These are phyloP conservation scores for Lithohypha guttulata DNA, from an alignment of 2,329 filamentous ascomycete species.

Conservation along the genomic window DNA sequence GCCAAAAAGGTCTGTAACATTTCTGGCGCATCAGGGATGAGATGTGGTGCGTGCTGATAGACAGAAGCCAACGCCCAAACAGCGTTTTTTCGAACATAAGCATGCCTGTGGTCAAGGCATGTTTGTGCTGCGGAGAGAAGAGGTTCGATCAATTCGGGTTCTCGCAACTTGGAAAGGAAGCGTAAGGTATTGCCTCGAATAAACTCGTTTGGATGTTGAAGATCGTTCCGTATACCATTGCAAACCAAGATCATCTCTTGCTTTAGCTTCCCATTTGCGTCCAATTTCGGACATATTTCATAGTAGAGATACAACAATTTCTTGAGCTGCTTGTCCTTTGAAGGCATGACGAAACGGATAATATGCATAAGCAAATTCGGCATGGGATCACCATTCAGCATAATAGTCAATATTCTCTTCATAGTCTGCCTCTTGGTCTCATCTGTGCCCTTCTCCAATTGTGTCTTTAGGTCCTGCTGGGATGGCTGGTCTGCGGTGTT, in stretches of 20 bases:
- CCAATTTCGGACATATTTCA: slow-evolving; percentile 83
- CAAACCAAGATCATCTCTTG: slow-evolving; percentile 99
- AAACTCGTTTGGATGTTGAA: slow-evolving; percentile 97
- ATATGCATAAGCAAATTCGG: slow-evolving; percentile 96
- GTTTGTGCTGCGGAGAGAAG: slow-evolving; percentile 82
- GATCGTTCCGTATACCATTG: slow-evolving; percentile 94
- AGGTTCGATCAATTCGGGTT: slow-evolving; percentile 91
- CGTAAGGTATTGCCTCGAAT: slow-evolving; percentile 95
- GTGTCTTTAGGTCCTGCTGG: slow-evolving; percentile 80
- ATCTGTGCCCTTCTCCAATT: slow-evolving; percentile 88
- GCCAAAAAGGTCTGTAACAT: slow-evolving; percentile 83
- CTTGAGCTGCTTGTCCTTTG: slow-evolving; percentile 90
- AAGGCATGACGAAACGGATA: slow-evolving; percentile 99
- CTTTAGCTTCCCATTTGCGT: slow-evolving; percentile 85
- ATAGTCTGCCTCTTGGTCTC: slow-evolving; percentile 90
- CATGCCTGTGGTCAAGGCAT: slow-evolving; percentile 91
- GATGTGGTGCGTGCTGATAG: slow-evolving; percentile 74
- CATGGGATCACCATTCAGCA: slow-evolving; percentile 97
- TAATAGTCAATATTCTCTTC: slow-evolving; percentile 83
- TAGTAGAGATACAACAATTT: slow-evolving; percentile 99
- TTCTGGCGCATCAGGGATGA: slow-evolving; percentile 93
- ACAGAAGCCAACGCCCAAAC: slow-evolving; percentile 92
- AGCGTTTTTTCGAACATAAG: slow-evolving; percentile 96
- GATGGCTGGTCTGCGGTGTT: slow-evolving; percentile 87
- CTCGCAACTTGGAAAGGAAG: slow-evolving; percentile 91